A percentile compares a stretch with the other conserved stretches of the same genome.
Conservation (phyloP, 2,329 filamentous ascomycete genomes). For the Colletotrichum sp. region DNA sequence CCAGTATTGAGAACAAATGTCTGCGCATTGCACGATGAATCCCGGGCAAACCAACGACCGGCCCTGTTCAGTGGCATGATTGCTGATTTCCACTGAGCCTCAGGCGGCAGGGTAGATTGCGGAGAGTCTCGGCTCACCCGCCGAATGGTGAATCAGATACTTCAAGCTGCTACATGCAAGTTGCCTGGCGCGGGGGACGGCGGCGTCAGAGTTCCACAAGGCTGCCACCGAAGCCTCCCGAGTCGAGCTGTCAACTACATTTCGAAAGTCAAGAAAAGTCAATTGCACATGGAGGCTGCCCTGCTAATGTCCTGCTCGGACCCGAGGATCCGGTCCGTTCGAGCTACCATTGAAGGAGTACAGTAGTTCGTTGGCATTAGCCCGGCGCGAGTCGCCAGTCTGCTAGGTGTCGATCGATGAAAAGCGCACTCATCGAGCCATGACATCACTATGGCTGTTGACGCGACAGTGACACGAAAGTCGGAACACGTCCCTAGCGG, state of each 20-base stretch:
- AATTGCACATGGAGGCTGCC: not conserved
- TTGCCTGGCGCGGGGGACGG: not conserved
- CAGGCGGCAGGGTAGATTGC: not conserved
- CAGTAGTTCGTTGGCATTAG: not conserved
- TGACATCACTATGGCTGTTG: conserved; percentile 8
- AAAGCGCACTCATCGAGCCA: not conserved
- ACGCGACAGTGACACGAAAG: not conserved
- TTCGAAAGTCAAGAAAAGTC: not conserved
- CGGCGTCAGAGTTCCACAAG: not conserved
- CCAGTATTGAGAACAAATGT: not conserved
- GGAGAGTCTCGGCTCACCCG: not conserved
- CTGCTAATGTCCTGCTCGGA: not conserved
- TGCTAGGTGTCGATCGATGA: not conserved
- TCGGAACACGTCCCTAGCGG: not conserved
- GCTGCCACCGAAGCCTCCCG: not conserved
- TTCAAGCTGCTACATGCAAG: not conserved
- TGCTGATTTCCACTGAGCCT: not conserved
- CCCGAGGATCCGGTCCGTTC: not conserved
- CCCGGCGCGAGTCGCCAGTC: not conserved
- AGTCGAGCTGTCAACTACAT: not conserved
- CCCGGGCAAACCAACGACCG: not conserved
- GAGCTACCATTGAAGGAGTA: not conserved
- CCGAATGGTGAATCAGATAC: not conserved
- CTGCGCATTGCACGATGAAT: not conserved
- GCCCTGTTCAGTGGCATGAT: not conserved